Conservation (phyloP, 768 basidiomycete species). For the Mycena pura region DNA sequence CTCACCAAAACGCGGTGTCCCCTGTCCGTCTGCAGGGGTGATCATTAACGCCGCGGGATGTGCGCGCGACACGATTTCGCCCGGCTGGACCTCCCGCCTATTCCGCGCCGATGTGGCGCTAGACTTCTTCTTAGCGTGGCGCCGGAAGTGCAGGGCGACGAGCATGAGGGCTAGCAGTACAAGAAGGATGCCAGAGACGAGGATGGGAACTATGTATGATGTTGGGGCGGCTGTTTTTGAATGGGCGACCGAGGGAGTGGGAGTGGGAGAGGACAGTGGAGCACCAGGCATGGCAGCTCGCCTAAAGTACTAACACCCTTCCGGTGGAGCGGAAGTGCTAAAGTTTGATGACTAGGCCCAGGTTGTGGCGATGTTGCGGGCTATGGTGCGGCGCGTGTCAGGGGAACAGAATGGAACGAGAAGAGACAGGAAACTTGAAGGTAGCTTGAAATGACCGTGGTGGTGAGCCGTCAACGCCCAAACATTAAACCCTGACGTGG, state of each 20-base stretch:
- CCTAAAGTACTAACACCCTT: conserved; percentile 20
- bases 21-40: conserved; percentile 39
- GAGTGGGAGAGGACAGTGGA: background rate
- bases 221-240: conserved; percentile 7
- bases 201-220: conserved; percentile 34
- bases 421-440: no score
- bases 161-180: conserved; percentile 40
- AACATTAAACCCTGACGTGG: no score
- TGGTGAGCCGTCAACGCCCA: no score
- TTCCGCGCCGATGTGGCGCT: conserved; percentile 2
- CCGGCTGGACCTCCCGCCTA: conserved; percentile 22
- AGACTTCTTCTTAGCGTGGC: conserved; percentile 29
- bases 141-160: conserved; percentile 42
- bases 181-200: conserved; percentile 38
- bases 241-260: conserved; percentile 1
- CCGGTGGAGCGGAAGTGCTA: conserved; percentile 16
- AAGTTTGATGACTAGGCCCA: no score
- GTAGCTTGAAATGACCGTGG: no score
- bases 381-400: no score
- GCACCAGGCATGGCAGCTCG: conserved; percentile 8
- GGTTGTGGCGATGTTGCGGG: no score
- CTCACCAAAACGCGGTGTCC: conserved; percentile 48
- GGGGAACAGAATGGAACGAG: no score
- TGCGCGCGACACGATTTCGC: conserved; percentile 31
- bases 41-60: conserved; percentile 51